phyloP scores from a whole-genome alignment of 257 asterid genomes.

The Nemophila menziesii region DNA sequence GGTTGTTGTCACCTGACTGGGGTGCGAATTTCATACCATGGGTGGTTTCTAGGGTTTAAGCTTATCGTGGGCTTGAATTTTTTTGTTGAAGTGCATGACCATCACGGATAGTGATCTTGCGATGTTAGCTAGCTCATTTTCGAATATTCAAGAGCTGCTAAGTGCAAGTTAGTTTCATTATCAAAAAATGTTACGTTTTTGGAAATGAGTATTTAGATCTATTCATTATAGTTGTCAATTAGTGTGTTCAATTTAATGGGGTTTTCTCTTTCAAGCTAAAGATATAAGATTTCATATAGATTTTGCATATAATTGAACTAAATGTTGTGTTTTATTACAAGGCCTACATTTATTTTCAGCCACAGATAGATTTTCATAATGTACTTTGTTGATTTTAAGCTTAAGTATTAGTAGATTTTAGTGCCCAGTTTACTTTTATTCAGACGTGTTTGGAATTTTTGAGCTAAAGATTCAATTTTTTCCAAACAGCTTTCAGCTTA shows the following conservation, averaged over 20 bases:
- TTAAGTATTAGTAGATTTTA: no score
- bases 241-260: no score
- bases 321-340: not conserved
- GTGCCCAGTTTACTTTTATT: not conserved
- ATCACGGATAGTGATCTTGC: conserved; percentile 31
- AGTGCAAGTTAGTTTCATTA: conserved; percentile 32
- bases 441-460: not conserved
- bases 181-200: no score
- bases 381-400: not conserved
- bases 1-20: conserved; percentile 37
- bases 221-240: not conserved
- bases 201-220: conserved; percentile 14
- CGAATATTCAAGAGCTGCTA: conserved; percentile 27
- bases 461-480: not conserved
- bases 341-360: not conserved
- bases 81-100: conserved; percentile 34
- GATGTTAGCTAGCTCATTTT: conserved; percentile 21
- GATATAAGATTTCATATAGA: not conserved
- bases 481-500: no score
- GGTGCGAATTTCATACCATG: conserved; percentile 36
- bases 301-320: not conserved
- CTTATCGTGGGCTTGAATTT: conserved; percentile 31
- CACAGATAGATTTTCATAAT: not conserved
- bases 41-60: conserved; percentile 20
- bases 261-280: not conserved